Evolutionary conservation across 176 grass and related monocot genomes (phyloP).

Genomic region (Oryza coarctata): DNA sequence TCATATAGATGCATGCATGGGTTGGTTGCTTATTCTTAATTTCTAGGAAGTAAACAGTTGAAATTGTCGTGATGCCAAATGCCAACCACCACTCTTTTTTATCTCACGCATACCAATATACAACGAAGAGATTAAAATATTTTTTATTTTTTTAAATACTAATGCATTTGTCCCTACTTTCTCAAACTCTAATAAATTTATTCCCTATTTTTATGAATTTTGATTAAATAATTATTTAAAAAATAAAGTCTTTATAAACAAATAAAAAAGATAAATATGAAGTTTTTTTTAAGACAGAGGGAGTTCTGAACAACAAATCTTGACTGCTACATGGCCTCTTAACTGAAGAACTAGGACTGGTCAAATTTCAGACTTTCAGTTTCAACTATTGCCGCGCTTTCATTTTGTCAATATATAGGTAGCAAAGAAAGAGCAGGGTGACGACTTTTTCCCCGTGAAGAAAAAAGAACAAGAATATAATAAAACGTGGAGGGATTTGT

Average conservation of each 20-base stretch:
- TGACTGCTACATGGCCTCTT: not conserved
- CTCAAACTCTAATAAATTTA: no score
- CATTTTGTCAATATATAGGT: not conserved
- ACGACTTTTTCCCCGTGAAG: not conserved
- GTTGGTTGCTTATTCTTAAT: not conserved
- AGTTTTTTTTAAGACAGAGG: no score
- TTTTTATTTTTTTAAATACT: no score
- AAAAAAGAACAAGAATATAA: not conserved
- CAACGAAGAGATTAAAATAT: no score
- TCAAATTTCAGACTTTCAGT: slow-evolving; percentile 33
- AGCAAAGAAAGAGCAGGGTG: not conserved
- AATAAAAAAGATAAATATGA: no score
- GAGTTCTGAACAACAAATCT: slow-evolving; percentile 21
- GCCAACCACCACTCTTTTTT: no score
- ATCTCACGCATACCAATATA: no score
- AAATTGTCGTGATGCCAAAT: slow-evolving; percentile 25
- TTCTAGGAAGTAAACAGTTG: slow-evolving; percentile 22
- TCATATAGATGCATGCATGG: not conserved
- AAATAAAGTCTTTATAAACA: no score
- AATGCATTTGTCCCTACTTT: no score
- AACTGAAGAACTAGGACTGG: slow-evolving; percentile 17
- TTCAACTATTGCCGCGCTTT: slow-evolving; percentile 28
- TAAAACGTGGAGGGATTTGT: not conserved
- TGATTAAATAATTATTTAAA: no score
- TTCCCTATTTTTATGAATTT: no score